phyloP scores from a whole-genome alignment of 805 yeast species.

The Lipomyces lipofer region DNA sequence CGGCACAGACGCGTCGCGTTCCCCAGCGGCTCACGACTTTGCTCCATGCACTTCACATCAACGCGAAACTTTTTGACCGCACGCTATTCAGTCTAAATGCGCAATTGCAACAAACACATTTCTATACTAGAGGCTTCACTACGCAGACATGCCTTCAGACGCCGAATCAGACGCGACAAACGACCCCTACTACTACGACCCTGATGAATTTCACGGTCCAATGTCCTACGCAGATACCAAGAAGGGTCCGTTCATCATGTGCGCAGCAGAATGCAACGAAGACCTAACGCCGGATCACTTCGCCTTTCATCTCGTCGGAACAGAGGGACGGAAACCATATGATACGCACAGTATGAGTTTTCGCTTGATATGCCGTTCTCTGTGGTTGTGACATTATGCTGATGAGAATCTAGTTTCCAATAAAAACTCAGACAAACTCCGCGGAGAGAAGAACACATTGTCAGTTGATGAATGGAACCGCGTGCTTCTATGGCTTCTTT shows the following conservation, averaged over 20 bases:
- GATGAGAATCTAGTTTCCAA: neutral
- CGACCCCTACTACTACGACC: neutral
- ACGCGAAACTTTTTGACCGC: too few relatives aligned
- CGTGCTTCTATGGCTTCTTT: conserved; percentile 4
- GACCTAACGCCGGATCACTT: neutral
- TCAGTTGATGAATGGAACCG: conserved; percentile 15
- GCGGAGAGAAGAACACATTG: neutral
- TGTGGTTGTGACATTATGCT: neutral
- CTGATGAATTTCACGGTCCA: conserved; percentile 9
- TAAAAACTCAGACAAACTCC: neutral
- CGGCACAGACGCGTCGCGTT: too few relatives aligned
- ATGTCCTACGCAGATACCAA: conserved; percentile 16
- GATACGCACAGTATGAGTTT: neutral
- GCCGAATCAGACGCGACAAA: too few relatives aligned
- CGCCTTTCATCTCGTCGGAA: conserved; percentile 5
- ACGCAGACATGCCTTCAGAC: too few relatives aligned
- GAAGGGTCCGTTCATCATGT: conserved; percentile 16
- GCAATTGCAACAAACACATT: neutral
- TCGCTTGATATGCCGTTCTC: too few relatives aligned
- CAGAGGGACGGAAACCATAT: conserved; percentile 17
- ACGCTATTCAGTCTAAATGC: too few relatives aligned
- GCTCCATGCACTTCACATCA: too few relatives aligned
- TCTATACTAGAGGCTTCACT: too few relatives aligned
- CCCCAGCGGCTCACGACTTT: too few relatives aligned
- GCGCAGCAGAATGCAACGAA: conserved; percentile 2